Evolutionary conservation across 345 rosid genomes (phyloP), one percentile per base, ranked within the genome.

Genomic region (Salix caprea): DNA sequence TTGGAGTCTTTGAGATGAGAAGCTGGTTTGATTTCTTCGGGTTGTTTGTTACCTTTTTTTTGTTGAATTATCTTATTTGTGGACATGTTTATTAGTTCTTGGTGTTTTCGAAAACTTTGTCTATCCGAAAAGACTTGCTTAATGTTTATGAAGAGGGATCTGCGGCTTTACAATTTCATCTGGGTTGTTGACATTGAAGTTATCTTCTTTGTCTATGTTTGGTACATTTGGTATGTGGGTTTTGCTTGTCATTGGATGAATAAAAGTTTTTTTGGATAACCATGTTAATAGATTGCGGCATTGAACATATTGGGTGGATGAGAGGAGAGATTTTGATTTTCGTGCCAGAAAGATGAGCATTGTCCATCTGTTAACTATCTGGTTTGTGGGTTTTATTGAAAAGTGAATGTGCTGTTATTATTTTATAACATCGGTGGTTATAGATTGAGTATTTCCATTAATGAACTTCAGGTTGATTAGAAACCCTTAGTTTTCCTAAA

Each of bases 131-230:
- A 58, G 28, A 58, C n/a, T 23, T n/a, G 64, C 64, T n/a, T 68
- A 76, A 69, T 79, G 70, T 28, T 62, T 37, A 44, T 62, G 71
- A 39, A 77, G 67, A 80, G 65, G 32, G 85, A 77, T 76, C 71
- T 81, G 79, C 74, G 81, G 73, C 65, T 67, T 60, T 65, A 67
- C 81, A 73, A 79, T 85, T 74, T 79, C 73, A 72, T 80, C 4
- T 77, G 69, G 74, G 77, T 69, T 77, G 75, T 72, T 74, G 58
- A 5, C 26, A 65, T 61, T 10, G 68, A 21, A 72, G 69, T 73
- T 73, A 50, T 68, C 44, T 40, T 24, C 66, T 66, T 50, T 71
- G 39, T 48, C 13, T 50, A 52, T 23, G 37, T 76, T 39, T 65
- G 9, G 16, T 61, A 34, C 58, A 26, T 64, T 46, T 68, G 18